These are phyloP conservation scores for Dryas drummondii DNA, from an alignment of 306 rosid genomes.

Conservation along the genomic window DNA sequence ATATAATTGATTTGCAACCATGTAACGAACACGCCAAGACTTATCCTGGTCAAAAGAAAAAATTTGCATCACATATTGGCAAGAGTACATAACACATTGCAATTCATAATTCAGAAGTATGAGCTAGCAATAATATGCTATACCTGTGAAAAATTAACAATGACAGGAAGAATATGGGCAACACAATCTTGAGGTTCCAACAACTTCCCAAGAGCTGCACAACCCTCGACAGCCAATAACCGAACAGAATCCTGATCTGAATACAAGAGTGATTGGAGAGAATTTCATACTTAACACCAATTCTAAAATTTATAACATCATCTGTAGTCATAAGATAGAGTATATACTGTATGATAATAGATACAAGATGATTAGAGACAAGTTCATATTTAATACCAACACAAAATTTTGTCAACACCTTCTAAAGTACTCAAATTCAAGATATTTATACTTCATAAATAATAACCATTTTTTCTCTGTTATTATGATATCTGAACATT, in stretches of 20 bases:
- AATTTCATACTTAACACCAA: not conserved
- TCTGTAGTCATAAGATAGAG: not conserved
- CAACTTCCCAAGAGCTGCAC: conserved; percentile 96
- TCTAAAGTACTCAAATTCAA: not conserved
- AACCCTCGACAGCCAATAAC: conserved; percentile 95
- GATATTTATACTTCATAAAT: not conserved
- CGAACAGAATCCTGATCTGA: conserved; percentile 99
- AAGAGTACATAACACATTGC: not conserved
- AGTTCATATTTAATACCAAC: too few relatives aligned
- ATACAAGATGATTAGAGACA: too few relatives aligned
- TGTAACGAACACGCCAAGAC: conserved; percentile 99
- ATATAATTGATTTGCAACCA: conserved; percentile 96
- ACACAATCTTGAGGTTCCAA: conserved; percentile 96
- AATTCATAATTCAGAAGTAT: conserved; percentile 1
- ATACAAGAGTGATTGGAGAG: not conserved
- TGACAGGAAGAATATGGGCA: conserved; percentile 90
- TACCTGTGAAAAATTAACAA: conserved; percentile 98
- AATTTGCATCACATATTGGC: conserved; percentile 15
- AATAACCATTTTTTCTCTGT: too few relatives aligned
- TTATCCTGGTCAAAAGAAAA: conserved; percentile 60
- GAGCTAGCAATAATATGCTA: not conserved
- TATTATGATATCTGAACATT: too few relatives aligned
- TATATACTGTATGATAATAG: too few relatives aligned
- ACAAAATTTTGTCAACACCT: not conserved
- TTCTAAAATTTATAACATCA: not conserved